These are phyloP conservation scores for Sphaerosporella brunnea DNA, from an alignment of 495 filamentous ascomycete genomes.

Conservation along the genomic window DNA sequence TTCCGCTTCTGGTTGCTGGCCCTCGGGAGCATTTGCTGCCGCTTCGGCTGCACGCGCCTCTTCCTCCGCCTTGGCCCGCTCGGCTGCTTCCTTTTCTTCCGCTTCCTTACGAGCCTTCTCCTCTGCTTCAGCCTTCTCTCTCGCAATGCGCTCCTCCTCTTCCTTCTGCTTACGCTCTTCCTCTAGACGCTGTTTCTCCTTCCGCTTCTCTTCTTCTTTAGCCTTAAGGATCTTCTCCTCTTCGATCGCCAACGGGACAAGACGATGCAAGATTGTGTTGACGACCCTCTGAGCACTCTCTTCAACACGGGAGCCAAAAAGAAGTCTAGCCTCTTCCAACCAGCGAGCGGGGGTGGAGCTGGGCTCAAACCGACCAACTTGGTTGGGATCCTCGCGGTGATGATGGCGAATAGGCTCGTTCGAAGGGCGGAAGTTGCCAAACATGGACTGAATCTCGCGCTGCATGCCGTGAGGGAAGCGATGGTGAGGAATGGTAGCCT, in stretches of 20 bases:
- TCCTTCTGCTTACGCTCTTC: conserved; percentile 48
- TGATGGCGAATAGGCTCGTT: conserved; percentile 26
- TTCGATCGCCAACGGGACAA: conserved; percentile 72
- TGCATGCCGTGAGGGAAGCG: conserved; percentile 30
- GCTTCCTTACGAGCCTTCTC: conserved; percentile 42
- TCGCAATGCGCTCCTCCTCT: conserved; percentile 38
- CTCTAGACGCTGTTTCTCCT: conserved; percentile 28
- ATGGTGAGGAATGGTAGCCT: conserved; percentile 31
- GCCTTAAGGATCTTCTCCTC: conserved; percentile 49
- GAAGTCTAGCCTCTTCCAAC: conserved; percentile 76
- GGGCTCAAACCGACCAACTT: conserved; percentile 38
- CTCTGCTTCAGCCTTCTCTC: conserved; percentile 43
- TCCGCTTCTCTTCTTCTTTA: conserved; percentile 35
- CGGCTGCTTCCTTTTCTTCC: conserved; percentile 38
- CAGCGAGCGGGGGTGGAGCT: conserved; percentile 56
- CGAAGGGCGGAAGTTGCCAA: conserved; percentile 34
- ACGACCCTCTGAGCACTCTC: conserved; percentile 59
- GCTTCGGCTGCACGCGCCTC: conserved; percentile 16
- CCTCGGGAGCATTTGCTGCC: conserved; percentile 33
- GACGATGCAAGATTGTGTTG: conserved; percentile 49
- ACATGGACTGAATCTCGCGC: conserved; percentile 40
- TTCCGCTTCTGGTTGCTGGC: conserved; percentile 31
- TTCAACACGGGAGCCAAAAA: conserved; percentile 49
- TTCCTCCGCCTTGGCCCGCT: conserved; percentile 29
- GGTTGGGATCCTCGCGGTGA: conserved; percentile 22